These are phyloP conservation scores for Orobanche coerulescens DNA, from an alignment of 257 asterid genomes.

Conservation along the genomic window DNA sequence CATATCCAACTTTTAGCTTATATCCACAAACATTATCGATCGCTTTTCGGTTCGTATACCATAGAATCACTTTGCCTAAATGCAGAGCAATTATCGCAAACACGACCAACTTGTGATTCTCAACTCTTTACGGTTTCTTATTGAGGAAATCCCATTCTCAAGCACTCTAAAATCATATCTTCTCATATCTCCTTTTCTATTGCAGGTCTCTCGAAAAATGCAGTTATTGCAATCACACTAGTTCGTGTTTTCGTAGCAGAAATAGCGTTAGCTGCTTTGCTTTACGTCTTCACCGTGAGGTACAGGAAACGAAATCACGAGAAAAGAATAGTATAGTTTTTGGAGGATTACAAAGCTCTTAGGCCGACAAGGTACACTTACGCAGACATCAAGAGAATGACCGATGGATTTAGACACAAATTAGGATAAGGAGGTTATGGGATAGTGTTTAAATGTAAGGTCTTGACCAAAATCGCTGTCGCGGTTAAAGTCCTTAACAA, in stretches of 20 bases:
- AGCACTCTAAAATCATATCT: too few relatives aligned
- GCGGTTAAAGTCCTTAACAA: constrained; percentile 60
- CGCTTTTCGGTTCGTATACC: too few relatives aligned
- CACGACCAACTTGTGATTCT: too few relatives aligned
- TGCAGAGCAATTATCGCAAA: too few relatives aligned
- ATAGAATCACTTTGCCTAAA: too few relatives aligned
- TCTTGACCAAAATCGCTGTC: constrained; percentile 44
- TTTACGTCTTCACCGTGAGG: constrained; percentile 25
- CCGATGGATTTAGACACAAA: constrained; percentile 44
- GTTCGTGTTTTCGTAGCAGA: constrained; percentile 25
- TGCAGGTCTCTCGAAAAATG: constrained; percentile 34
- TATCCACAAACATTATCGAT: too few relatives aligned
- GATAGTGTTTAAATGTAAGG: constrained; percentile 55
- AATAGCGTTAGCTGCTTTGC: constrained; percentile 19
- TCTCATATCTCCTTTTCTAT: too few relatives aligned
- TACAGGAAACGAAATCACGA: constrained; percentile 33
- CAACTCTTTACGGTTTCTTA: too few relatives aligned
- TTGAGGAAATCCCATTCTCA: too few relatives aligned
- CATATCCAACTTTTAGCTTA: too few relatives aligned
- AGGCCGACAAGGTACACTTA: constrained; percentile 56
- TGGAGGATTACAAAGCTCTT: constrained; percentile 59
- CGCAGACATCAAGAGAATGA: constrained; percentile 49
- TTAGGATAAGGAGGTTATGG: constrained; percentile 71
- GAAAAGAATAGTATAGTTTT: constrained; percentile 32
- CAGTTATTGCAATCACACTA: constrained; percentile 25